Base-by-base conservation (phyloP, 805 yeast species). In the Candida broadrunensis region DNA sequence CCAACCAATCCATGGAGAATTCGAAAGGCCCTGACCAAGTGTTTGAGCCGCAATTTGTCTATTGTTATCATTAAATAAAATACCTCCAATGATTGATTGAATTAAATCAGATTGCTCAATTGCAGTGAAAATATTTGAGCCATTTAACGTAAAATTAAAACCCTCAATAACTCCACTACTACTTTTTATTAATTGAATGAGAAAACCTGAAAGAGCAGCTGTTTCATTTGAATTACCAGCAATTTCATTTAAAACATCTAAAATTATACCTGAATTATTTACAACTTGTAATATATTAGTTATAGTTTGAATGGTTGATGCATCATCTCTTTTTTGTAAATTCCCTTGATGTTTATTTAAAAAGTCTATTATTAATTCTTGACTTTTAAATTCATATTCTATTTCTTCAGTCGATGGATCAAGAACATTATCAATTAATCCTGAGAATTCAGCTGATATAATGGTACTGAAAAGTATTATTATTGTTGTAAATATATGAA, bases 21-120 rank as follows among this genome's bases (percentile, higher is more conserved):
- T 51, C 30, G 68, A 50, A 9, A 56, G 36, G 13, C 49, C 43
- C 17, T 7, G 17, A 3, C 72, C 72, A 14, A 56, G 33, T 13
- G 49, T 36, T 24, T 50, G 55, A 1, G 69, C 55, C 14, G 67
- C 36, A 2, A 35, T 19, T 23, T 49, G 42, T 26, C 65, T 49
- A 43, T 65, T 63, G 17, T 55, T 46, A 11, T 61, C 65, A 44
- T 67, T 52, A 13, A 59, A 29, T 18, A 69, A 45, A 33, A 67
- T 54, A 8, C 50, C 54, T 16, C 41, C 36, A 23, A 60, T 45
- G 1, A 63, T 55, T 15, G 58, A 43, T 18, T 45, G 42, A 18
- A 70, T 43, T 11, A 70, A 31, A 0, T 70, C 72, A 12, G 66
- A 58, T 3, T 35, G 37, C 31, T 47, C 20, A 14, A 61, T 58